Percentiles rank a stretch among this genome's conserved stretches.
Conservation (phyloP, 2,329 filamentous ascomycete species). For the Fusarium luffae region DNA sequence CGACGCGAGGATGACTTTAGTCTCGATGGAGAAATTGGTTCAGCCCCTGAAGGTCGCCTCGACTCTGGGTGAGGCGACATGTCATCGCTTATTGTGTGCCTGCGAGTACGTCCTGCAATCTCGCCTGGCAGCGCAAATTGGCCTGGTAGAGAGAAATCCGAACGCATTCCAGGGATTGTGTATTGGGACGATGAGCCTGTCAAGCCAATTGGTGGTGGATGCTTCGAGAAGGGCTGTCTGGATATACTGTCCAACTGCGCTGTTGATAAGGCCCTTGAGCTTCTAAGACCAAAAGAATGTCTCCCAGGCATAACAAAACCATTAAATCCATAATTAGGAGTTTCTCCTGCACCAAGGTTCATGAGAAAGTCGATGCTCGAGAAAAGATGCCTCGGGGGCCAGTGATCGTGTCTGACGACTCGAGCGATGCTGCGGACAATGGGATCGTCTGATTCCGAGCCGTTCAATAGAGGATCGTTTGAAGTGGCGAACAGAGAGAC, state of each 20-base stretch:
- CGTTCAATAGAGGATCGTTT: conserved; percentile 55
- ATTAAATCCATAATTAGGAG: conserved; percentile 49
- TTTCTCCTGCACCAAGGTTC: conserved; percentile 58
- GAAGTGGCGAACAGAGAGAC: conserved; percentile 61
- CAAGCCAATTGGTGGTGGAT: conserved; percentile 17
- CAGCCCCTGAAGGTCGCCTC: conserved; percentile 51
- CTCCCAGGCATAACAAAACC: conserved; percentile 49
- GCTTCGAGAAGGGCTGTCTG: conserved; percentile 25
- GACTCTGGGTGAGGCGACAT: conserved; percentile 33
- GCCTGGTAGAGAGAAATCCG: conserved; percentile 28
- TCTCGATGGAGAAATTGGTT: conserved; percentile 54
- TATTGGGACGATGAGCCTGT: conserved; percentile 33
- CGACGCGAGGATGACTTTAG: conserved; percentile 60
- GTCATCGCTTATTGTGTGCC: conserved; percentile 44
- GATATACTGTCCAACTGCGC: conserved; percentile 21
- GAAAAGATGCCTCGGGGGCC: conserved; percentile 58
- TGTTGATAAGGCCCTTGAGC: conserved; percentile 19
- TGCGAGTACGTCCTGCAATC: conserved; percentile 31
- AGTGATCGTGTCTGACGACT: conserved; percentile 60
- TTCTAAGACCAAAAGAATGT: conserved; percentile 11
- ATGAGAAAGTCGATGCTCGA: conserved; percentile 63
- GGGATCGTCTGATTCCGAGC: conserved; percentile 57
- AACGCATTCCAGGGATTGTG: conserved; percentile 12
- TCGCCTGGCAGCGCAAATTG: conserved; percentile 28
- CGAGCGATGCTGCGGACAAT: conserved; percentile 57